Conservation (phyloP, 805 yeast genomes). For the Suhomyces sp. region DNA sequence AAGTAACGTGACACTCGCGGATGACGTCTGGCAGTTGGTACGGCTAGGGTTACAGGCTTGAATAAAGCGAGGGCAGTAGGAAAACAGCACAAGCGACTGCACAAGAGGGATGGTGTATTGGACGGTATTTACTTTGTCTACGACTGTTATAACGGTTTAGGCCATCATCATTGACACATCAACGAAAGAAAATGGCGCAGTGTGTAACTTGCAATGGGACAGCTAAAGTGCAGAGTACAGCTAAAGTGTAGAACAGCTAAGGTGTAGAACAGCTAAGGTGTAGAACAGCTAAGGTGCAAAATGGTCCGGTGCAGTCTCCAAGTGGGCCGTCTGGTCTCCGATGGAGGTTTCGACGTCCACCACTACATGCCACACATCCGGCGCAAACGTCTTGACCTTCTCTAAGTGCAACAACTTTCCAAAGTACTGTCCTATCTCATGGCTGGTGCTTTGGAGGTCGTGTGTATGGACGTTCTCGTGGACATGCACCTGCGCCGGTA, state of each 20-base stretch:
- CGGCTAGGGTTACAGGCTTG: no score
- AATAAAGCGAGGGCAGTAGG: no score
- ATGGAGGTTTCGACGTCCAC: slow-evolving; percentile 22
- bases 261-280: no score
- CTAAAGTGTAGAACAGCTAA: no score
- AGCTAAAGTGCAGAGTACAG: neutral
- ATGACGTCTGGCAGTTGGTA: neutral
- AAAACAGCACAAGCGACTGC: no score
- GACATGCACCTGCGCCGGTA: slow-evolving; percentile 48
- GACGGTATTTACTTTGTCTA: neutral
- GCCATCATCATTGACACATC: neutral
- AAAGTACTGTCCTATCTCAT: slow-evolving; percentile 12
- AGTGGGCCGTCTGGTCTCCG: neutral
- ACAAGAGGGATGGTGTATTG: no score
- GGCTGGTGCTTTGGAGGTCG: slow-evolving; percentile 35
- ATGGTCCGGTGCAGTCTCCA: no score
- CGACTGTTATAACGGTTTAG: neutral
- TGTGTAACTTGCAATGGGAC: neutral
- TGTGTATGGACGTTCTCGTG: slow-evolving; percentile 67
- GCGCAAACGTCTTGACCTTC: slow-evolving; percentile 80
- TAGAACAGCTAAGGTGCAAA: no score
- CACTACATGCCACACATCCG: slow-evolving; percentile 79
- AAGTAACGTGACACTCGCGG: neutral
- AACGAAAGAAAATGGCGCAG: neutral
- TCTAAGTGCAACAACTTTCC: slow-evolving; percentile 44